phyloP scores from a whole-genome alignment of 345 rosid genomes.

The Clausena lansium region DNA sequence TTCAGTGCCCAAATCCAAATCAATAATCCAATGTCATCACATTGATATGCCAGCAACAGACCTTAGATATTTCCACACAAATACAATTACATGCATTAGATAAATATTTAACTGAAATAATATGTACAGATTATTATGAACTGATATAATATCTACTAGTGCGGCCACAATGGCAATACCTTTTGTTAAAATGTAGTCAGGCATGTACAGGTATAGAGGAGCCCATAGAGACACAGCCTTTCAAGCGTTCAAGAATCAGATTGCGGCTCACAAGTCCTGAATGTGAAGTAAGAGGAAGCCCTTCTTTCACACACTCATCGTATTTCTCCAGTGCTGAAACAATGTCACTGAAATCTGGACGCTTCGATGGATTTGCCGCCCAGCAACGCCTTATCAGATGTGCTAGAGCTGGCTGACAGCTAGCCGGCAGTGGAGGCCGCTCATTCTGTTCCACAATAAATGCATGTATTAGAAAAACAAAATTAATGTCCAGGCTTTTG shows the following conservation, averaged over 20 bases:
- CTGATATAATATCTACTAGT: background rate
- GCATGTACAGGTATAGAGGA: slow-evolving; percentile 85
- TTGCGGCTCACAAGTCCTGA: slow-evolving; percentile 63
- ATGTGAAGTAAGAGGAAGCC: slow-evolving; percentile 79
- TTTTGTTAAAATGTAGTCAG: slow-evolving; percentile 25
- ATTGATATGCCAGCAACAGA: too few species aligned
- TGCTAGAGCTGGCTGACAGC: slow-evolving; percentile 86
- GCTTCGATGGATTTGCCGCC: slow-evolving; percentile 82
- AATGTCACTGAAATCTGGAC: slow-evolving; percentile 85
- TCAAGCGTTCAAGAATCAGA: slow-evolving; percentile 65
- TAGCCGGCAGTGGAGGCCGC: slow-evolving; percentile 87
- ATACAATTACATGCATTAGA: background rate
- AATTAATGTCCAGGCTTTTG: background rate
- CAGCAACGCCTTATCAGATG: slow-evolving; percentile 92
- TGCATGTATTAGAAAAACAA: background rate
- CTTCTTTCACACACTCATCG: slow-evolving; percentile 85
- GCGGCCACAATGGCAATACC: background rate
- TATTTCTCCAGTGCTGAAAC: slow-evolving; percentile 79
- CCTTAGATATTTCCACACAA: background rate
- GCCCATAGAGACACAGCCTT: slow-evolving; percentile 66
- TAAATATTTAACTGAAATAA: slow-evolving; percentile 6
- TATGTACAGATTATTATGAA: slow-evolving; percentile 30
- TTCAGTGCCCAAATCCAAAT: too few species aligned
- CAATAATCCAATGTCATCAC: too few species aligned
- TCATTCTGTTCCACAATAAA: slow-evolving; percentile 56